Base-by-base conservation (phyloP, 129 eudicot species). In the Deinandra increscens region DNA sequence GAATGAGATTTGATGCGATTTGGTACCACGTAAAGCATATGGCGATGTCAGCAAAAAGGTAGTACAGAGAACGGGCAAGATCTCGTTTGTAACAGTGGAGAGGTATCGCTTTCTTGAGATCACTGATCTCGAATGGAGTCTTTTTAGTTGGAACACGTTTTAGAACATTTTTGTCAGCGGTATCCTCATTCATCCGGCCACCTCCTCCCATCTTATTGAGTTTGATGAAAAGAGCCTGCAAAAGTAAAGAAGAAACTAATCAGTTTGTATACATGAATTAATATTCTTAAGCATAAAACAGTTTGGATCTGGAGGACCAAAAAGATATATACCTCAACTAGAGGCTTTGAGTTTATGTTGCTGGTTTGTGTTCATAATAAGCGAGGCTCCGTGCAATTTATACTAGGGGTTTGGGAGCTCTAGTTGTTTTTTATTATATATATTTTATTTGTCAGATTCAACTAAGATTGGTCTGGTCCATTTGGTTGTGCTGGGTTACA, bases 91-190 rank as follows among this genome's bases (percentile, higher is more conserved):
- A 79, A 51, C 79, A 79, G 26, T 79, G 66, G 3, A 46, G 44
- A 18, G 76, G 76, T 71, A 71, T 71, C 7, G 76, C 76, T 17
- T 71, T 71, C 46, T 71, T 71, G 49, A 71, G 68, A 71, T 71
- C 76, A 33, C 76, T 71, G 11, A 71, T 71, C 69, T 71, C 76
- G 6, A 71, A 71, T 17, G 76, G 76, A 29, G 76, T 13, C 60
- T 71, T 71, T n/a, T 71, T 59, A 8, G 33, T 22, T 0, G 76
- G 76, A 44, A 71, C 76, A 15, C 76, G 76, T 12, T 71, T 42
- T 7, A 71, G 68, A 29, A 67, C 75, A 23, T 73, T 12, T n/a
- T 71, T 71, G 5, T 26, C 36, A 13, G 19, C 17, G 43, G 37
- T 34, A 7, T 42, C 29, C 0, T 15, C 68, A 31, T 60, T 71